Conservation (phyloP, 257 asterid species). For the Mentha longifolia region DNA sequence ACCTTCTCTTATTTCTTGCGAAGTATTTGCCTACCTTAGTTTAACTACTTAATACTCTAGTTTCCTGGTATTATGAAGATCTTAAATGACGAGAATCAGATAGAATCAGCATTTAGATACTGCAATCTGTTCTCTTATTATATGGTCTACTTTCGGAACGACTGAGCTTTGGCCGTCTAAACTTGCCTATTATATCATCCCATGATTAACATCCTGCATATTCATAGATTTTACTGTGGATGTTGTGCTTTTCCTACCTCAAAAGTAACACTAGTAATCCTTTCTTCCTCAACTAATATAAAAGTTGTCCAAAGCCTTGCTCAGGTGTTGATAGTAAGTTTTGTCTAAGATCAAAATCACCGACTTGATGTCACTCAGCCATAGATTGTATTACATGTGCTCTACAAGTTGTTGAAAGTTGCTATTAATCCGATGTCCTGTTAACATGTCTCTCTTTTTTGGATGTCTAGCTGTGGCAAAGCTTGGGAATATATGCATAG, state of each 20-base stretch:
- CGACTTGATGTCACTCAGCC: not conserved
- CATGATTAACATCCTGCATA: not conserved
- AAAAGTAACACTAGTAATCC: not conserved
- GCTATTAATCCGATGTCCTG: not conserved
- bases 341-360: not conserved
- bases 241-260: not conserved
- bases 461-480: conserved; percentile 66
- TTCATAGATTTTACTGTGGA: not conserved
- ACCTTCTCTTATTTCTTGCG: not conserved
- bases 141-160: not conserved
- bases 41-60: not conserved
- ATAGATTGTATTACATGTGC: not conserved
- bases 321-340: not conserved
- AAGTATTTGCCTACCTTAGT: conserved; percentile 4
- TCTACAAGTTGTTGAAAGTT: conserved; percentile 19
- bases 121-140: not conserved
- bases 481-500: conserved; percentile 78
- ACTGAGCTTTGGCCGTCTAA: not conserved
- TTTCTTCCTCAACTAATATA: not conserved
- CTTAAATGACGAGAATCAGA: conserved; percentile 3
- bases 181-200: conserved; percentile 1
- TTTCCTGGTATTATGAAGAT: conserved; percentile 19
- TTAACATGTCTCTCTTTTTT: conserved; percentile 30
- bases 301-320: not conserved
- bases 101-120: not conserved